Evolutionary conservation across 495 filamentous ascomycete genomes (phyloP), one percentile per base, ranked within the genome.

Genomic region (Penicillium arizonense): DNA sequence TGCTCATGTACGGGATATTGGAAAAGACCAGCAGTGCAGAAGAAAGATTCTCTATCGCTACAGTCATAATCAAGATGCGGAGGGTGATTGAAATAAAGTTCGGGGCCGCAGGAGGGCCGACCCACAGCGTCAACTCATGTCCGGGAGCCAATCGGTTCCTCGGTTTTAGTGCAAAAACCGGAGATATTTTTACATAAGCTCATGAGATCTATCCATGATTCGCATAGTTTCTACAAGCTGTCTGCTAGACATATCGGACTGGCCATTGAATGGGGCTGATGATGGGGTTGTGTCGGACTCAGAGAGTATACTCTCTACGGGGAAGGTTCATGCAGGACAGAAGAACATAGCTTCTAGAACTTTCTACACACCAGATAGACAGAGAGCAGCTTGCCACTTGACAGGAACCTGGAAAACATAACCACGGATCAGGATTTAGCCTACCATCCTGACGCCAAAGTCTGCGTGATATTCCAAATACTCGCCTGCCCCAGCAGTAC

Each of bases 111-210:
- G 26, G 5, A 4, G 26, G 26, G 26, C 23, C 23, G 23, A 5
- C 23, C 23, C 23, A 24, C 23, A 24, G 23, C 23, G n/a, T 24
- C 23, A 5, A 24, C 26, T 30, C 26, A 30, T 30, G 28, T 4
- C 43, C n/a, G 28, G 28, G 43, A 45, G 26, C 28, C 43, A 45
- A 45, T 45, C 28, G 28, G 43, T 45, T 34, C 12, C 43, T 34
- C 28, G 28, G 28, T 30, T 14, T 33, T 30, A n/a, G n/a, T 45
- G 28, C 28, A 20, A 14, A 44, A 44, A 34, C 28, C 13, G 43
- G 43, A 45, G 28, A 45, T 26, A 33, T 33, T 33, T 34, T 30
- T 45, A 45, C 28, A 7, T 30, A 30, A 30, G 26, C 26, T 30
- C 26, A 34, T 45, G 23, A 34, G 32, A 24, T 43, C 41, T 26